Base-by-base conservation (phyloP, 2,329 filamentous ascomycete species). In the Dactylellina haptotyla region DNA sequence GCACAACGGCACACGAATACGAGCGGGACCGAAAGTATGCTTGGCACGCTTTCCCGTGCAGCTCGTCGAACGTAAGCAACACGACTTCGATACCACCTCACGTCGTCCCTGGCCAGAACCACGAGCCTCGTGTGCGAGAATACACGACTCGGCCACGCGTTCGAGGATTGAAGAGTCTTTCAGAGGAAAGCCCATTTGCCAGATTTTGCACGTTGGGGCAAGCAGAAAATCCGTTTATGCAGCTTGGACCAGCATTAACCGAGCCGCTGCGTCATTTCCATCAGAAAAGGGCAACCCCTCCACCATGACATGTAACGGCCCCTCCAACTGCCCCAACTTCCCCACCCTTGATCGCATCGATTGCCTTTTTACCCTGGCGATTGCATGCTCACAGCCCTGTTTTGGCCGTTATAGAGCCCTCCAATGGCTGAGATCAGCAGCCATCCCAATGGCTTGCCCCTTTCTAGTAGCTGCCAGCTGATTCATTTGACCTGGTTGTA, bases 241-340 rank as follows among this genome's bases (percentile, higher is more conserved):
- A 50, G 23, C 32, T 6, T 14, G 6, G 6, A 14, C 32, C 6
- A 34, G 48, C 18, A 32, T 32, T 37, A 51, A 34, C 63, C 53
- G 50, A 56, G 25, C 32, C 26, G 14, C 43, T 58, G 63, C 63
- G 53, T 67, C 63, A 58, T 58, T 57, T 28, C 41, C 3, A 20
- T 39, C 63, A 58, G 14, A 37, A 41, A 28, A 6, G 30, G 26
- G 32, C 46, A 41, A 26, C 9, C 25, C n/a, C n/a, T 18, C 28
- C 4, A 14, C 9, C 20, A 61, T 30, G n/a, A n/a, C 32, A 64
- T 51, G 46, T 50, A 64, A 64, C 45, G 45, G 20, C 14, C 20
- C n/a, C 30, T 12, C 45, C 20, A 23, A 18, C 41, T 14, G 6
- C 6, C 14, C 6, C 30, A 6, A 34, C 18, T n/a, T 39, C 43